These are phyloP conservation scores for Lepiota brunneoincarnata DNA, from an alignment of 768 basidiomycete genomes.

Conservation along the genomic window DNA sequence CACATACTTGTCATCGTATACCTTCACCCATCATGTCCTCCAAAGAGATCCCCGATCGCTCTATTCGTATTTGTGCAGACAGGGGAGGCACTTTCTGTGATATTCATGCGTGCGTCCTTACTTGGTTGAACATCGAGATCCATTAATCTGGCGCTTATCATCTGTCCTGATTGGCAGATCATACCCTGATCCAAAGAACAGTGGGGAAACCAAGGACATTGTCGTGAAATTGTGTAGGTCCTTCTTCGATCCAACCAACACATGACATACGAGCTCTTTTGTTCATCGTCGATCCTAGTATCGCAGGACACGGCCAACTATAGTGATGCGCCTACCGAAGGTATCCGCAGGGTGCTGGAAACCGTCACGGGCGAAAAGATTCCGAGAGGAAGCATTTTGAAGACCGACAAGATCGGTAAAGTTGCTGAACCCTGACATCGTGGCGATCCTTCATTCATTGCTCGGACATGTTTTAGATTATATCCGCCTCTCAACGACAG, in stretches of 20 bases:
- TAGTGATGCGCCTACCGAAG: conserved; percentile 90
- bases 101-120: conserved; percentile 67
- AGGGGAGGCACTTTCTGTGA: conserved; percentile 94
- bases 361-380: conserved; percentile 67
- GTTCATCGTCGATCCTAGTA: conserved; percentile 41
- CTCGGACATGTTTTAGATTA: conserved; percentile 53
- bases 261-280: not conserved
- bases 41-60: conserved; percentile 59
- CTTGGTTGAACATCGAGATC: not conserved
- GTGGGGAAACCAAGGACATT: conserved; percentile 63
- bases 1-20: too few species aligned
- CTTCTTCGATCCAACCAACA: not conserved
- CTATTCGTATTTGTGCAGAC: conserved; percentile 84
- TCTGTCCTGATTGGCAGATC: conserved; percentile 40
- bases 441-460: not conserved
- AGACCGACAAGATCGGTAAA: conserved; percentile 80
- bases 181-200: conserved; percentile 68
- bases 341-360: conserved; percentile 85
- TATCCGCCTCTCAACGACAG: conserved; percentile 89
- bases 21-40: not conserved
- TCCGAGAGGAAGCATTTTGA: conserved; percentile 60
- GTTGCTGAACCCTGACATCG: not conserved
- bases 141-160: not conserved
- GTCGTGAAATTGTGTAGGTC: conserved; percentile 86
- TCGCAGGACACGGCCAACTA: conserved; percentile 90